Evolutionary conservation across 2,329 filamentous ascomycete species (phyloP).

Genomic region (Calonectria montana): DNA sequence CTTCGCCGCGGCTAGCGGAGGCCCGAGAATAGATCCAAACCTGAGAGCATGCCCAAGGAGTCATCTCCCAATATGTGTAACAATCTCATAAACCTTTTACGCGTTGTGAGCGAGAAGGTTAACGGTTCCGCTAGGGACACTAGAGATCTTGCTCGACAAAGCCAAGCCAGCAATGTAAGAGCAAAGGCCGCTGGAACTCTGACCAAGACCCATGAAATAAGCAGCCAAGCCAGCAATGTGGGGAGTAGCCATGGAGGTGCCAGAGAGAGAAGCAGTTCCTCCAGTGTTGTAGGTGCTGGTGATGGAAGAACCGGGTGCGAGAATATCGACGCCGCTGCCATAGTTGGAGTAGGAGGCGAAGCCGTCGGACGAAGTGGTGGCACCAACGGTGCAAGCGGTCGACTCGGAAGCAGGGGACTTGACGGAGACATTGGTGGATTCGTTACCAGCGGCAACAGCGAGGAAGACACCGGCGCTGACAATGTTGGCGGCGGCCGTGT

Average conservation of each 20-base stretch:
- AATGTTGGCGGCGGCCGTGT: slow-evolving; percentile 61
- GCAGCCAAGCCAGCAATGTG: slow-evolving; percentile 56
- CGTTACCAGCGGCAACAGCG: slow-evolving; percentile 68
- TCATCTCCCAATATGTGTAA: no score
- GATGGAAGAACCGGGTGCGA: slow-evolving; percentile 61
- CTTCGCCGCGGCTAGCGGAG: no score
- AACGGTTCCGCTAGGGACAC: slow-evolving; percentile 33
- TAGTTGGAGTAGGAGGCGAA: slow-evolving; percentile 65
- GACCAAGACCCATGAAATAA: slow-evolving; percentile 57
- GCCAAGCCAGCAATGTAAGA: slow-evolving; percentile 45
- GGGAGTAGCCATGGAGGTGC: slow-evolving; percentile 58
- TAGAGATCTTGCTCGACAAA: slow-evolving; percentile 51
- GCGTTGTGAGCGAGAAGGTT: slow-evolving; percentile 43
- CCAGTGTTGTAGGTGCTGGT: slow-evolving; percentile 63
- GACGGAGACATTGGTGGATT: slow-evolving; percentile 54
- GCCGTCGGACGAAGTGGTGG: slow-evolving; percentile 53
- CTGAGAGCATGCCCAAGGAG: no score
- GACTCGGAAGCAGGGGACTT: slow-evolving; percentile 61
- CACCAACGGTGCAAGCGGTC: slow-evolving; percentile 65
- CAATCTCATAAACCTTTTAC: background rate
- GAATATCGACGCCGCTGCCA: slow-evolving; percentile 61
- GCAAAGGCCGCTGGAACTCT: slow-evolving; percentile 31
- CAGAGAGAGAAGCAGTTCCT: slow-evolving; percentile 54
- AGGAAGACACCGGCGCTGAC: slow-evolving; percentile 61
- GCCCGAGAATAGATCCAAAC: no score